These are phyloP conservation scores for Catunica adiposa DNA, from an alignment of 2,329 filamentous ascomycete species.

Conservation along the genomic window DNA sequence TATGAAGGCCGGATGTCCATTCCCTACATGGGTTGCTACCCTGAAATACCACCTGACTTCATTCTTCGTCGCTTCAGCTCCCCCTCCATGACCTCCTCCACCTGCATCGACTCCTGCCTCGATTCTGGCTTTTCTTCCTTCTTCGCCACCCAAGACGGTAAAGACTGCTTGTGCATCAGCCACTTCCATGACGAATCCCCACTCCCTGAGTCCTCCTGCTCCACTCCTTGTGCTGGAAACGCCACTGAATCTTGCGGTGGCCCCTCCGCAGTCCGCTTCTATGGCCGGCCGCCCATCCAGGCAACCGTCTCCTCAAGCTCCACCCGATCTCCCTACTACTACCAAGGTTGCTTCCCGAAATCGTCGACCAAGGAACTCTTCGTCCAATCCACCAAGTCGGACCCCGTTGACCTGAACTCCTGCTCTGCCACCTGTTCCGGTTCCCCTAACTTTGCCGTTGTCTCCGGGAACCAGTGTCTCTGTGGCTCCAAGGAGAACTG, in stretches of 20 bases:
- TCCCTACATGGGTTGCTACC: not conserved
- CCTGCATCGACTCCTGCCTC: slow-evolving; percentile 7
- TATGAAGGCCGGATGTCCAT: not conserved
- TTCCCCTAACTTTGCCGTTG: slow-evolving; percentile 10
- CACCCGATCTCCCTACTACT: slow-evolving; percentile 5
- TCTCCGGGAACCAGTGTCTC: slow-evolving; percentile 1
- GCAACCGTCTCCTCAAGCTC: not conserved
- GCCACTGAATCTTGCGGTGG: slow-evolving; percentile 5
- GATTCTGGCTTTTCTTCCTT: no score
- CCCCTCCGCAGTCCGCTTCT: not conserved
- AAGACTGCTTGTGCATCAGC: slow-evolving; percentile 9
- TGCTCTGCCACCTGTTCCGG: slow-evolving; percentile 2
- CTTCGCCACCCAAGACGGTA: no score
- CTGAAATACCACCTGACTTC: no score
- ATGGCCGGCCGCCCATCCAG: slow-evolving; percentile 4
- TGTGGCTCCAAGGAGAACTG: slow-evolving; percentile 3
- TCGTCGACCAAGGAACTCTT: not conserved
- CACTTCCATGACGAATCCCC: not conserved
- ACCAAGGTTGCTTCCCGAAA: slow-evolving; percentile 9
- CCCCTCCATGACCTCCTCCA: not conserved
- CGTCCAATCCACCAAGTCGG: not conserved
- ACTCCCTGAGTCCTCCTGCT: not conserved
- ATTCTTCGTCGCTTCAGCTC: no score
- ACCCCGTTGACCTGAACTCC: slow-evolving; percentile 4
- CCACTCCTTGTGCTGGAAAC: slow-evolving; percentile 3